Conservation (phyloP, 495 filamentous ascomycete genomes). For the Penicillium argentinense region DNA sequence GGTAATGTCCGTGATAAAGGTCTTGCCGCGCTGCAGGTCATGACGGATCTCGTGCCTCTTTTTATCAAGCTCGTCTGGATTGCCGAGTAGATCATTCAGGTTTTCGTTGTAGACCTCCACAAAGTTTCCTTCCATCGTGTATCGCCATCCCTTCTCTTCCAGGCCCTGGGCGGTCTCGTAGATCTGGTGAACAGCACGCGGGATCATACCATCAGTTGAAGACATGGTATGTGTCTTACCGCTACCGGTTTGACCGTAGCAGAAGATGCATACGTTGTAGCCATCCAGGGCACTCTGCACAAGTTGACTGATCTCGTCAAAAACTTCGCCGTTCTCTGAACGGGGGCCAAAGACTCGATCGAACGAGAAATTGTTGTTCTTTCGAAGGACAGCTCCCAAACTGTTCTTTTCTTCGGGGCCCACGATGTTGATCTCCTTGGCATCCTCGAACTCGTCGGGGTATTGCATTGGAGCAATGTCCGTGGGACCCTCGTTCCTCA, state of each 20-base stretch:
- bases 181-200: conserved; percentile 86
- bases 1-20: conserved; percentile 79
- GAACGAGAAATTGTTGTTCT: conserved; percentile 84
- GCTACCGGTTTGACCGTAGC: conserved; percentile 95
- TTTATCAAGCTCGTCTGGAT: conserved; percentile 71
- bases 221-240: conserved; percentile 98
- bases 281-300: conserved; percentile 96
- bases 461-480: conserved; percentile 69
- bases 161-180: conserved; percentile 80
- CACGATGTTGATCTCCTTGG: conserved; percentile 79
- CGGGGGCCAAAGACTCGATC: conserved; percentile 86
- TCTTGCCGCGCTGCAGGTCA: conserved; percentile 76
- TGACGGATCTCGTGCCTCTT: conserved; percentile 93
- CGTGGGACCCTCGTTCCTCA: conserved; percentile 55
- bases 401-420: conserved; percentile 84
- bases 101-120: conserved; percentile 99
- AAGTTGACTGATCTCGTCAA: conserved; percentile 95
- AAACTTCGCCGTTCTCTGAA: conserved; percentile 80
- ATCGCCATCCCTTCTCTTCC: conserved; percentile 89
- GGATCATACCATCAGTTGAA: conserved; percentile 91
- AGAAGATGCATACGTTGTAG: conserved; percentile 99
- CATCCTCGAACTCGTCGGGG: conserved; percentile 72
- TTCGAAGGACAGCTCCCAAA: conserved; percentile 69
- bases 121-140: conserved; percentile 91
- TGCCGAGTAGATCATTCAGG: conserved; percentile 86